Conservation (phyloP, 2,329 filamentous ascomycete species). For the Colletotrichum tabaci region DNA sequence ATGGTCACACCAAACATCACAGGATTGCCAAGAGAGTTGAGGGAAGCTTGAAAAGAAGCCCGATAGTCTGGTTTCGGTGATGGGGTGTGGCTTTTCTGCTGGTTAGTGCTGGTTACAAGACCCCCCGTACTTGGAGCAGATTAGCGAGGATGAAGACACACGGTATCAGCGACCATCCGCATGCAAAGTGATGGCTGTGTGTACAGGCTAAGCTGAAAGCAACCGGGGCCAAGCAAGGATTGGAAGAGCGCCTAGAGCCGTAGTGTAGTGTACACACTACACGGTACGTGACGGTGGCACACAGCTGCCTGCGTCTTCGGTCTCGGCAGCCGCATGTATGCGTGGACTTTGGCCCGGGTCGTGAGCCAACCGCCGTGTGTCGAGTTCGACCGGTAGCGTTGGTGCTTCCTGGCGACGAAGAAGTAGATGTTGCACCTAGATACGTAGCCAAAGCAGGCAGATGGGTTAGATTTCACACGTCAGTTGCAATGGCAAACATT, state of each 20-base stretch:
- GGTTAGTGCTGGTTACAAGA: neutral
- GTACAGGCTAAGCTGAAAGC: constrained; percentile 15
- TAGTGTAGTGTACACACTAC: neutral
- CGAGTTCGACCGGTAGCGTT: constrained; percentile 15
- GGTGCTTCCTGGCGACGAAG: neutral
- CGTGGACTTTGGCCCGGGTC: neutral
- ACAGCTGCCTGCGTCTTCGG: constrained; percentile 17
- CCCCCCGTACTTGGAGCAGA: constrained; percentile 40
- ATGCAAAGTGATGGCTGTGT: constrained; percentile 23
- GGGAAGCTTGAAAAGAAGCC: constrained; percentile 5
- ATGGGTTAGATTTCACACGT: constrained; percentile 14
- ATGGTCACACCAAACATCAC: neutral
- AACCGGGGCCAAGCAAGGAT: constrained; percentile 8
- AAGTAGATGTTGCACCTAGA: neutral
- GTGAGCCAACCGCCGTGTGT: constrained; percentile 5
- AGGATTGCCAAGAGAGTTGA: constrained; percentile 1
- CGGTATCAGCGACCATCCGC: constrained; percentile 24
- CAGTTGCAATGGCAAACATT: constrained; percentile 23
- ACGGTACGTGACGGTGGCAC: constrained; percentile 8
- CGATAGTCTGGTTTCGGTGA: constrained; percentile 27
- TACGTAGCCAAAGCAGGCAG: too few relatives aligned
- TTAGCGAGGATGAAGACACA: constrained; percentile 39
- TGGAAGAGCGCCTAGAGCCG: neutral
- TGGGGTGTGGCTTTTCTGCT: constrained; percentile 32
- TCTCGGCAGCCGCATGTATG: constrained; percentile 1